Conservation (phyloP, 1,284 basidiomycete species). For the Pyrrhoderma lamaoense region DNA sequence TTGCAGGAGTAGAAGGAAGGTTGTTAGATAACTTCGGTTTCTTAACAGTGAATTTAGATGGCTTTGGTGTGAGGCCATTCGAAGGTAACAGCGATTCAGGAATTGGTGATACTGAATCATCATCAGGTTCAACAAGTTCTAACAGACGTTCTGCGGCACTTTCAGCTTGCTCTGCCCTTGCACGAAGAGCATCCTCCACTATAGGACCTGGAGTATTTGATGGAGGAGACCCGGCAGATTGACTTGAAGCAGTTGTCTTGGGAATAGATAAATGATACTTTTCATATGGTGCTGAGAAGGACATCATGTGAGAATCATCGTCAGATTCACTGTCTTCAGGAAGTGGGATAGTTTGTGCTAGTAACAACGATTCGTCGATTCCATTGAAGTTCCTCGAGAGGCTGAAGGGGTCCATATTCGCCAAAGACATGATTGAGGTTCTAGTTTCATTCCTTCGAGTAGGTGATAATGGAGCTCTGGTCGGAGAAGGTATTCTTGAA, state of each 20-base stretch:
- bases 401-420: slow-evolving; percentile 24
- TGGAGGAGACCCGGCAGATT: slow-evolving; percentile 29
- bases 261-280: slow-evolving; percentile 28
- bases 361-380: slow-evolving; percentile 57
- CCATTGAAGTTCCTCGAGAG: slow-evolving; percentile 28
- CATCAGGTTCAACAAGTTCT: slow-evolving; percentile 71
- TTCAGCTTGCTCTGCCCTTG: slow-evolving; percentile 82
- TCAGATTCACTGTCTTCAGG: slow-evolving; percentile 69
- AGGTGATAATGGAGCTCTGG: slow-evolving; percentile 1
- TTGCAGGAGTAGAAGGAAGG: slow-evolving; percentile 56
- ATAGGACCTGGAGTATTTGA: slow-evolving; percentile 40
- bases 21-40: slow-evolving; percentile 24
- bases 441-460: slow-evolving; percentile 9
- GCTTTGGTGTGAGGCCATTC: slow-evolving; percentile 34
- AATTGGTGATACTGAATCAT: slow-evolving; percentile 53
- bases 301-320: slow-evolving; percentile 49
- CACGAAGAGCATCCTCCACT: slow-evolving; percentile 76
- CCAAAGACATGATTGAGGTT: slow-evolving; percentile 18
- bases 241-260: slow-evolving; percentile 17
- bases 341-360: slow-evolving; percentile 62
- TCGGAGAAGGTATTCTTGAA: slow-evolving; percentile 16
- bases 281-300: slow-evolving; percentile 64
- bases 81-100: slow-evolving; percentile 46
- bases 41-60: slow-evolving; percentile 27
- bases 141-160: slow-evolving; percentile 77